Evolutionary conservation across 805 yeast genomes (phyloP).

Genomic region (Candida arabinofermentans): DNA sequence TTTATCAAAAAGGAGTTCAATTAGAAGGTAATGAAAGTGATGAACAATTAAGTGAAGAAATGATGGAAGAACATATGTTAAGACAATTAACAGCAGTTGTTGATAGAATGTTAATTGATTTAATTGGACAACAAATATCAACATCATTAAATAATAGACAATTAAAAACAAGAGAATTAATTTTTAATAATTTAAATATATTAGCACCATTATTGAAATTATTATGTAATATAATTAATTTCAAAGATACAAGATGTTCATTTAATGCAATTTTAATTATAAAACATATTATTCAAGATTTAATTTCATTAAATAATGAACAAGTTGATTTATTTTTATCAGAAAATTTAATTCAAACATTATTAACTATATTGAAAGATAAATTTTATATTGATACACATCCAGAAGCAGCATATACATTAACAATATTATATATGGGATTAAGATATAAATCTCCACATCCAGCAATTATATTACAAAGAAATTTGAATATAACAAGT

Average conservation of each 20-base stretch:
- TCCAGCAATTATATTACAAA: constrained; percentile 59
- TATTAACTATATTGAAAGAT: constrained; percentile 64
- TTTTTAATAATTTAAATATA: constrained; percentile 59
- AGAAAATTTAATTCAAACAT: constrained; percentile 63
- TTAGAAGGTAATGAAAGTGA: constrained; percentile 58
- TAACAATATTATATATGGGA: constrained; percentile 74
- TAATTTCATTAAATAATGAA: constrained; percentile 58
- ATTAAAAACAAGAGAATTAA: constrained; percentile 58
- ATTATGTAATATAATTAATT: constrained; percentile 69
- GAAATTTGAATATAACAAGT: constrained; percentile 47
- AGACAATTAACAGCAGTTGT: constrained; percentile 92
- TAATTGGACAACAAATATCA: constrained; percentile 72
- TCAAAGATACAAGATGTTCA: constrained; percentile 88
- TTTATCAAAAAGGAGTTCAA: constrained; percentile 53
- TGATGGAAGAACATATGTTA: constrained; percentile 94
- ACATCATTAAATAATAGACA: constrained; percentile 51
- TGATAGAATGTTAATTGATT: constrained; percentile 79
- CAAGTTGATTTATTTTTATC: constrained; percentile 71
- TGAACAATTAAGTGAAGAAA: constrained; percentile 88
- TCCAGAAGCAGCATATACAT: constrained; percentile 85
- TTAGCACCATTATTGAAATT: constrained; percentile 76
- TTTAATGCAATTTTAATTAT: constrained; percentile 83
- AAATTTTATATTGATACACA: constrained; percentile 83
- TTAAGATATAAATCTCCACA: constrained; percentile 64
- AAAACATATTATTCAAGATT: constrained; percentile 65